Evolutionary conservation across 306 rosid genomes (phyloP).

Genomic region (Quercus engelmannii): DNA sequence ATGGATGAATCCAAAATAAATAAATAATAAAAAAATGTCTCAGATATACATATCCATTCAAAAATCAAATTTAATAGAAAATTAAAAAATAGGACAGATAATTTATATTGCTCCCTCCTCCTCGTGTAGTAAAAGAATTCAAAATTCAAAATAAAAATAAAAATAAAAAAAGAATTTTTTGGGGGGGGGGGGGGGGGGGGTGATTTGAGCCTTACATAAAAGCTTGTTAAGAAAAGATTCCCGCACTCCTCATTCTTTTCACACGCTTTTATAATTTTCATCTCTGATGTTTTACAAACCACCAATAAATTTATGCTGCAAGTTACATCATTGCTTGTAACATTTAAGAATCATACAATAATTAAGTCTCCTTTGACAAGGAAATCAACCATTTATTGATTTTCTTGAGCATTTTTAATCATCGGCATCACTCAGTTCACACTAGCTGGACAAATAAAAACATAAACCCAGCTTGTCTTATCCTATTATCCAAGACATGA

Average conservation of each 20-base stretch:
- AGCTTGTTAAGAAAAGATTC: not conserved
- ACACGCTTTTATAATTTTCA: not conserved
- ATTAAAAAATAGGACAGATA: too few relatives aligned
- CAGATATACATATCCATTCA: too few relatives aligned
- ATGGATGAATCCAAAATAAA: too few relatives aligned
- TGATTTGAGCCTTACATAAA: too few relatives aligned
- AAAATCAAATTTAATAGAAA: too few relatives aligned
- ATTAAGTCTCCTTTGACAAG: not conserved
- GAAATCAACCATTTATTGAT: not conserved
- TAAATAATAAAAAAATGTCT: too few relatives aligned
- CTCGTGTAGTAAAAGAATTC: too few relatives aligned
- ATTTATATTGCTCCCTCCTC: too few relatives aligned
- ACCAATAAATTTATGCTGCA: not conserved
- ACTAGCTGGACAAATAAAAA: not conserved
- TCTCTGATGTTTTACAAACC: not conserved
- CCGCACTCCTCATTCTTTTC: not conserved
- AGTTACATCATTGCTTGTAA: not conserved
- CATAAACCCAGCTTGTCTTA: not conserved
- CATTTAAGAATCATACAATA: not conserved
- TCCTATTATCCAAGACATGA: not conserved
- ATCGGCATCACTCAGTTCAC: slow-evolving; percentile 9
- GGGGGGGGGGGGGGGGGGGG: too few relatives aligned
- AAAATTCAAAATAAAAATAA: too few relatives aligned
- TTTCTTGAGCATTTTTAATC: not conserved
- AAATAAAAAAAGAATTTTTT: too few relatives aligned